Conservation (phyloP, 2,329 filamentous ascomycete species). For the Diaporthe destruens region DNA sequence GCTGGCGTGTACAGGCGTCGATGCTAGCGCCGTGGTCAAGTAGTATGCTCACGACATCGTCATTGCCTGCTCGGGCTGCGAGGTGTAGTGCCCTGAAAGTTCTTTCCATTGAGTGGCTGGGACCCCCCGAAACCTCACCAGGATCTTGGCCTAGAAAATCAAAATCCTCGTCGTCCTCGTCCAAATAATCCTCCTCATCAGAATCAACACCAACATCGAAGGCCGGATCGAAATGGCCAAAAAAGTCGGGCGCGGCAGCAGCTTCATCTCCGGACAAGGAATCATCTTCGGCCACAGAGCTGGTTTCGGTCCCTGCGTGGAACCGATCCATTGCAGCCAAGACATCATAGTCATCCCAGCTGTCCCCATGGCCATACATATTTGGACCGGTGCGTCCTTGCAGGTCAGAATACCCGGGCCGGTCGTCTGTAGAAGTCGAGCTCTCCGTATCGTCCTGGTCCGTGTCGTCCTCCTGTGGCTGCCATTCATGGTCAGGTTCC, state of each 20-base stretch:
- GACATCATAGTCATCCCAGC: not conserved
- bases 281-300: not conserved
- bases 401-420: not conserved
- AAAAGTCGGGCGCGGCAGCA: not conserved
- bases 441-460: slow-evolving; percentile 4
- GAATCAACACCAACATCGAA: not conserved
- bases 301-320: not conserved
- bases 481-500: slow-evolving; percentile 26
- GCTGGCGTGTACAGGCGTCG: slow-evolving; percentile 38
- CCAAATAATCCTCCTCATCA: slow-evolving; percentile 18
- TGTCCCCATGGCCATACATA: not conserved
- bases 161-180: not conserved
- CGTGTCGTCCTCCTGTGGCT: slow-evolving; percentile 21
- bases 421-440: slow-evolving; percentile 1
- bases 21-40: slow-evolving; percentile 45
- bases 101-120: no score
- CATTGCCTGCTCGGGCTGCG: slow-evolving; percentile 45
- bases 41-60: slow-evolving; percentile 43
- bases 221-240: not conserved
- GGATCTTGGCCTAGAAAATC: not conserved
- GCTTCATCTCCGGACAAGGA: not conserved
- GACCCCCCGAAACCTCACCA: not conserved
- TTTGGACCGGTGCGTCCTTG: not conserved
- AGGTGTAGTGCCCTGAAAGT: slow-evolving; percentile 46
- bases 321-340: not conserved